Conservation (phyloP, 2,329 filamentous ascomycete genomes). For the Aspergillus viridinutans region DNA sequence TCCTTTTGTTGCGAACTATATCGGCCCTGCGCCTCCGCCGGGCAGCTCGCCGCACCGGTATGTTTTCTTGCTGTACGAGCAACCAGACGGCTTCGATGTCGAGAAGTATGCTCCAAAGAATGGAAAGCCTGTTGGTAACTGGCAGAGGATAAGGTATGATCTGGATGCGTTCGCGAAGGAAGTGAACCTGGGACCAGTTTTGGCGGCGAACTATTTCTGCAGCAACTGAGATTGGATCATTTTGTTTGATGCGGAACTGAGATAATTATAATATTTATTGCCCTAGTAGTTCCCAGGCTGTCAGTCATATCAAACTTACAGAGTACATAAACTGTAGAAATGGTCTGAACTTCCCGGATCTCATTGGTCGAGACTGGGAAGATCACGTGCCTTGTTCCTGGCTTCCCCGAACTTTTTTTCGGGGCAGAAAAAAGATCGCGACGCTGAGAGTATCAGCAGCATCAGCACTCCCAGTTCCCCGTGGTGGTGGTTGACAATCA, state of each 20-base stretch:
- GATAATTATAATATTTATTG: neutral
- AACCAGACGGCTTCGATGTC: slow-evolving; percentile 39
- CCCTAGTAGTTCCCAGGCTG: neutral
- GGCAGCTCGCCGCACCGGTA: slow-evolving; percentile 48
- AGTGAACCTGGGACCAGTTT: slow-evolving; percentile 25
- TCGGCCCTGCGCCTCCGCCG: slow-evolving; percentile 47
- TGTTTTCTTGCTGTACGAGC: slow-evolving; percentile 47
- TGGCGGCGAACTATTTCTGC: slow-evolving; percentile 40
- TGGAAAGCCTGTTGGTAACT: slow-evolving; percentile 34
- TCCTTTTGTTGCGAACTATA: slow-evolving; percentile 35
- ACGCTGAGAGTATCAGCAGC: slow-evolving; percentile 18
- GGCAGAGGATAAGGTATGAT: slow-evolving; percentile 42
- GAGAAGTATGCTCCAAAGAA: slow-evolving; percentile 30
- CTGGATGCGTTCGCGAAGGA: slow-evolving; percentile 39
- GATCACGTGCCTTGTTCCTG: slow-evolving; percentile 34
- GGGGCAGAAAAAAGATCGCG: slow-evolving; percentile 20
- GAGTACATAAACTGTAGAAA: neutral
- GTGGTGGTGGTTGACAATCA: slow-evolving; percentile 26
- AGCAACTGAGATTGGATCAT: slow-evolving; percentile 17
- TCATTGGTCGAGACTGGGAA: neutral
- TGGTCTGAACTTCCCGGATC: neutral
- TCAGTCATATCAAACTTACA: neutral
- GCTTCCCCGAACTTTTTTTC: slow-evolving; percentile 37
- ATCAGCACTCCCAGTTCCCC: slow-evolving; percentile 21
- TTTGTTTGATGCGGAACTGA: neutral